These are phyloP conservation scores for Arachis monticola DNA, from an alignment of 331 rosid species.

Conservation along the genomic window DNA sequence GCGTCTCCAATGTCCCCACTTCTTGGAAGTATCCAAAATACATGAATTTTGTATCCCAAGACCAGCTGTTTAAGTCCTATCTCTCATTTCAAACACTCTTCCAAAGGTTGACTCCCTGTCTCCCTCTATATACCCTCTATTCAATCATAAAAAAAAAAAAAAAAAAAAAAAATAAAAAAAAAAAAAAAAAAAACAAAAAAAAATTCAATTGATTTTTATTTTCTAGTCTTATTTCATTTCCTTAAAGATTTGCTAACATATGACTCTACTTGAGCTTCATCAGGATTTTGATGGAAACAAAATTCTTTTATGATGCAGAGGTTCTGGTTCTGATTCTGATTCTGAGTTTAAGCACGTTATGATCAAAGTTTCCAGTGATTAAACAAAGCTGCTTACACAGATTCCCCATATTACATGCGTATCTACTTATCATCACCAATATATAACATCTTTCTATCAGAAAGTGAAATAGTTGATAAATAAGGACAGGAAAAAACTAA, in stretches of 20 bases:
- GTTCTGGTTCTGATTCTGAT: too few relatives aligned
- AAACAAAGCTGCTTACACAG: neutral
- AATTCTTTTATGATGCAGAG: neutral
- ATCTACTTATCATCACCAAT: neutral
- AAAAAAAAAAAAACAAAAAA: too few relatives aligned
- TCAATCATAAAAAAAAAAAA: too few relatives aligned
- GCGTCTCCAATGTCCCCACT: too few relatives aligned
- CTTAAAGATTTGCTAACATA: neutral
- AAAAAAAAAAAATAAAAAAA: too few relatives aligned
- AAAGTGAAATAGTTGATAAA: neutral
- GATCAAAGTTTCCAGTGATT: neutral
- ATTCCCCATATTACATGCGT: neutral
- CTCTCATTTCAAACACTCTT: too few relatives aligned
- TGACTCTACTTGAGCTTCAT: slow-evolving; percentile 7
- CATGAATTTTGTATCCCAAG: too few relatives aligned
- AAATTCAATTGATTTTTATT: neutral
- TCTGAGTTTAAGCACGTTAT: neutral
- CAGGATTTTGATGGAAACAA: neutral
- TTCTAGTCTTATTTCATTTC: neutral
- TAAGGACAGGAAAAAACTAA: neutral
- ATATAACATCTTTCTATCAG: neutral
- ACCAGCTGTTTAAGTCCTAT: too few relatives aligned
- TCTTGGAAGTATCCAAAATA: too few relatives aligned
- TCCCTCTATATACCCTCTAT: too few relatives aligned
- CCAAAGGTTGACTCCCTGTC: too few relatives aligned